Conservation (phyloP, 768 basidiomycete genomes). For the Termitomyces titanicus region DNA sequence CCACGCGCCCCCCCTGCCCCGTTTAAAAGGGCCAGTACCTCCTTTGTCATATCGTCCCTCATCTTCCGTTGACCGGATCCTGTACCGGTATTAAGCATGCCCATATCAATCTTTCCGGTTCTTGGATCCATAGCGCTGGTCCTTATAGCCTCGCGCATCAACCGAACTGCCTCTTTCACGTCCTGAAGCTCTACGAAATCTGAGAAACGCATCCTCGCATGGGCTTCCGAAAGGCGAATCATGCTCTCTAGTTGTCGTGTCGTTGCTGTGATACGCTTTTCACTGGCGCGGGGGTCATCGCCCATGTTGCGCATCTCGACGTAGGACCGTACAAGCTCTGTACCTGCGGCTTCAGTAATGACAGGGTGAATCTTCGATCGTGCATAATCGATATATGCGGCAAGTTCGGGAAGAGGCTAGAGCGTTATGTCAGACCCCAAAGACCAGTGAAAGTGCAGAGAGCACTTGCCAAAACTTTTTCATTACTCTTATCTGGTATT, state of each 20-base stretch:
- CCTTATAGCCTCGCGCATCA: slow-evolving; percentile 95
- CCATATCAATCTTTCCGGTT: slow-evolving; percentile 97
- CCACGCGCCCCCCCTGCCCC: slow-evolving; percentile 51
- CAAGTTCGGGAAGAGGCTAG: slow-evolving; percentile 86
- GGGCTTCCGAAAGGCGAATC: slow-evolving; percentile 94
- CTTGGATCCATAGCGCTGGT: slow-evolving; percentile 94
- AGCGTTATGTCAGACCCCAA: background rate
- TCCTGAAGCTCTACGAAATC: slow-evolving; percentile 83
- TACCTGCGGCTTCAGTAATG: slow-evolving; percentile 80
- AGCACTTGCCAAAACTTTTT: slow-evolving; percentile 72
- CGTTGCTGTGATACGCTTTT: slow-evolving; percentile 96
- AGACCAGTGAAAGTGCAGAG: background rate
- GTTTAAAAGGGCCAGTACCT: slow-evolving; percentile 66
- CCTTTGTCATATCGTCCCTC: slow-evolving; percentile 87
- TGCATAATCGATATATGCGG: slow-evolving; percentile 93
- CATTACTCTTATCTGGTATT: slow-evolving; percentile 56
- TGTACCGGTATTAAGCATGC: slow-evolving; percentile 90
- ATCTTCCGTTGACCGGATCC: slow-evolving; percentile 82
- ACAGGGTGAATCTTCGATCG: slow-evolving; percentile 81
- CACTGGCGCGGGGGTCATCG: slow-evolving; percentile 78
- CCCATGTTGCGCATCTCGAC: slow-evolving; percentile 94
- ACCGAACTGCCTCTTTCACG: slow-evolving; percentile 86
- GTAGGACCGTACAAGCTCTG: slow-evolving; percentile 84
- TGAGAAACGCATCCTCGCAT: slow-evolving; percentile 94
- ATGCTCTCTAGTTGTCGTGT: slow-evolving; percentile 96